These are phyloP conservation scores for Mortierella sp. DNA, from an alignment of 371 early-diverging fungal species.

Conservation along the genomic window DNA sequence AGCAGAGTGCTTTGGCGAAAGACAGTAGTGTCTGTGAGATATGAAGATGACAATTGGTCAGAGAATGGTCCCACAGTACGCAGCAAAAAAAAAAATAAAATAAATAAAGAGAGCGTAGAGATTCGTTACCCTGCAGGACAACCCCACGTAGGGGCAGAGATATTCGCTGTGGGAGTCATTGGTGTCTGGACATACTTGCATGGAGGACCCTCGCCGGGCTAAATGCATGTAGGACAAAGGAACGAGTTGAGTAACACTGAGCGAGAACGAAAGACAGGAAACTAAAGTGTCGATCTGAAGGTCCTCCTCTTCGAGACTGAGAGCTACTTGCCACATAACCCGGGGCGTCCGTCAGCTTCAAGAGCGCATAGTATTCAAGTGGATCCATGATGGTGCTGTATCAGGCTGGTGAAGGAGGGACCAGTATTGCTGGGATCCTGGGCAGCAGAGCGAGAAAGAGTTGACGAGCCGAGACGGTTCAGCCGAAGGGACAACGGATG, in stretches of 20 bases:
- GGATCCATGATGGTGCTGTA: conserved; percentile 26
- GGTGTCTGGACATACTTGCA: conserved; percentile 53
- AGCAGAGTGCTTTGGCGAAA: conserved; percentile 42
- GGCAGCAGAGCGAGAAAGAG: not conserved
- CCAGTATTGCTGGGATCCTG: not conserved
- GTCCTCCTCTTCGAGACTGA: not conserved
- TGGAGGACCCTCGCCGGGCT: conserved; percentile 36
- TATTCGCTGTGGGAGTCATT: conserved; percentile 4
- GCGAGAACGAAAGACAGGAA: not conserved
- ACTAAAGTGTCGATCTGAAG: not conserved
- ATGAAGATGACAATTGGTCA: no score
- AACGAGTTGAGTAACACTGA: not conserved
- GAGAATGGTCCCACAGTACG: no score
- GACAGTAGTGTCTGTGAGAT: conserved; percentile 22
- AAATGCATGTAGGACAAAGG: not conserved
- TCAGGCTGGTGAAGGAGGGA: not conserved
- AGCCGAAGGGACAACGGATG: not conserved
- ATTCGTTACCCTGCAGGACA: conserved; percentile 47
- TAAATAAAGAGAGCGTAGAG: not conserved
- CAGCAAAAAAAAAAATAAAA: no score
- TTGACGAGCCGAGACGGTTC: not conserved
- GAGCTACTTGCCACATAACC: conserved; percentile 31
- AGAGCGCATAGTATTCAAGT: conserved; percentile 40
- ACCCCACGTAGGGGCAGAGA: conserved; percentile 32
- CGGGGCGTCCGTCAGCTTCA: conserved; percentile 47